Evolutionary conservation across 164 flowering plant genomes (phyloP).

Genomic region (grape (Vitis vinifera)): DNA sequence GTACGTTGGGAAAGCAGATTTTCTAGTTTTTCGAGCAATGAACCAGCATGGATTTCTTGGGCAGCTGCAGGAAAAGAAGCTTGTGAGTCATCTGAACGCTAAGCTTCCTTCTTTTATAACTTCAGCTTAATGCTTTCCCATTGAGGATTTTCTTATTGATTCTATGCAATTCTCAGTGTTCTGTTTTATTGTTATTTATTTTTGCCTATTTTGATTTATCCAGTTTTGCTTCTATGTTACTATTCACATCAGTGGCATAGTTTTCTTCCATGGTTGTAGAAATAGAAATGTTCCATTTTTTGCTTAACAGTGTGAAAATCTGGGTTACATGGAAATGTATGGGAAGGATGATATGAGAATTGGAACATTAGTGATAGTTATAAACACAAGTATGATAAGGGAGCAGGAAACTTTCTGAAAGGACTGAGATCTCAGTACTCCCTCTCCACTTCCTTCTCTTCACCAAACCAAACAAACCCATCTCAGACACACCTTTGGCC

Average conservation of each 20-base stretch:
- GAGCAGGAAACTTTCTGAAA: too few relatives aligned
- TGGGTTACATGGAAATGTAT: background rate
- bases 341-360: background rate
- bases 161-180: background rate
- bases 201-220: too few relatives aligned
- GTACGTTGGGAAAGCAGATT: conserved; percentile 78
- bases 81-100: conserved; percentile 42
- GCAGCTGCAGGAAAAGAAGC: conserved; percentile 75
- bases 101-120: background rate
- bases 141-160: background rate
- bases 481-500: too few relatives aligned
- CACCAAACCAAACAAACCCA: too few relatives aligned
- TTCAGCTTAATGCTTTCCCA: background rate
- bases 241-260: background rate
- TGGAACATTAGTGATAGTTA: too few relatives aligned
- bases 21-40: conserved; percentile 72
- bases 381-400: too few relatives aligned
- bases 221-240: background rate
- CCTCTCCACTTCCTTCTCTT: too few relatives aligned
- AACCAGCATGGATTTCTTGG: conserved; percentile 75
- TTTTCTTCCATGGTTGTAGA: background rate
- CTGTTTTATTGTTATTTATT: too few relatives aligned
- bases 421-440: too few relatives aligned
- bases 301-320: background rate
- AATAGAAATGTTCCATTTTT: background rate